A percentile compares a stretch with the other conserved stretches of the same genome.
phyloP scores from a whole-genome alignment of 495 filamentous ascomycete genomes.

The Aspergillus homomorphus region DNA sequence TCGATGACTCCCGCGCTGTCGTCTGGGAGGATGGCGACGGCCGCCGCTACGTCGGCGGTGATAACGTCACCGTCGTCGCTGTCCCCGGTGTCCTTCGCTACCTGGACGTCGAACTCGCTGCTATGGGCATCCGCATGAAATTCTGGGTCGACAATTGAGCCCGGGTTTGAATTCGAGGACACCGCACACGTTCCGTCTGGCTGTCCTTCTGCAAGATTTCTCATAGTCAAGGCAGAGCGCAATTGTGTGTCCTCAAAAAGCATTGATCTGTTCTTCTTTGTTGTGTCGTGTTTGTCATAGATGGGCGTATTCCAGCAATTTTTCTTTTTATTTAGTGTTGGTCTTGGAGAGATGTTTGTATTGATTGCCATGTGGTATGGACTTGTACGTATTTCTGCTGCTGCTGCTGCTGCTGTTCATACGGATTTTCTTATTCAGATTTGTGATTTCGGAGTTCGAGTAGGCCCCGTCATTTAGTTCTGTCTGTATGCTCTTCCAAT shows the following conservation, averaged over 20 bases:
- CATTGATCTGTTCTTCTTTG: constrained; percentile 3
- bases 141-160: constrained; percentile 67
- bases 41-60: constrained; percentile 75
- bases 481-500: too few relatives aligned
- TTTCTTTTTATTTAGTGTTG: constrained; percentile 14
- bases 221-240: too few relatives aligned
- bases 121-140: constrained; percentile 89
- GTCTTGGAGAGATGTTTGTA: constrained; percentile 15
- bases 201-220: too few relatives aligned
- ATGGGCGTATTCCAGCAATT: constrained; percentile 10
- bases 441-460: too few relatives aligned
- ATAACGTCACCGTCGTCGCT: constrained; percentile 84
- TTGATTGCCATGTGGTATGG: constrained; percentile 13
- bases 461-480: too few relatives aligned
- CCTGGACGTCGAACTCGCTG: constrained; percentile 89
- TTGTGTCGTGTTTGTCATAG: constrained; percentile 10
- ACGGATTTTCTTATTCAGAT: too few relatives aligned
- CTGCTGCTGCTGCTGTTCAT: too few relatives aligned
- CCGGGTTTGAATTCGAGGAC: too few relatives aligned
- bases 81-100: constrained; percentile 91
- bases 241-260: constrained; percentile 5
- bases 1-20: constrained; percentile 61
- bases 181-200: too few relatives aligned
- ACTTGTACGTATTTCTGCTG: constrained; percentile 20
- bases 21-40: constrained; percentile 92